These are phyloP conservation scores for Penicillium sp. DNA, from an alignment of 2,329 filamentous ascomycete genomes.

Conservation along the genomic window DNA sequence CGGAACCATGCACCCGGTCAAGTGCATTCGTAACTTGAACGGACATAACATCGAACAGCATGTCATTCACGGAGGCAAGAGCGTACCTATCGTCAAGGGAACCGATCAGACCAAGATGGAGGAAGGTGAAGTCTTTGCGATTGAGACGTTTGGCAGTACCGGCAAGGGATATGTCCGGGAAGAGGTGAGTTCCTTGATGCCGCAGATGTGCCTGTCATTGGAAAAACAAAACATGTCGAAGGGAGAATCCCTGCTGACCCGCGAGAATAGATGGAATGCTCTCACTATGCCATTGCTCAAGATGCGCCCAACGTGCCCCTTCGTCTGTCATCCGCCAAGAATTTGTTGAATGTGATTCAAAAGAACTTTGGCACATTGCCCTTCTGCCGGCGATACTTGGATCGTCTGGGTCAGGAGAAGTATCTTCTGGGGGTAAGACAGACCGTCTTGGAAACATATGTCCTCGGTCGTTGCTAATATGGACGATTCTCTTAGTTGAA, in stretches of 20 bases:
- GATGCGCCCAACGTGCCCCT: constrained; percentile 72
- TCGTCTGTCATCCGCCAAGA: constrained; percentile 74
- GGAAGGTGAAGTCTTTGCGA: constrained; percentile 90
- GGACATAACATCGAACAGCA: constrained; percentile 87
- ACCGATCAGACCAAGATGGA: constrained; percentile 93
- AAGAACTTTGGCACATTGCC: constrained; percentile 94
- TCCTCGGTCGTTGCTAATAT: not conserved
- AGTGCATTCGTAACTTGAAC: constrained; percentile 79
- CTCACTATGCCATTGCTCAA: constrained; percentile 72
- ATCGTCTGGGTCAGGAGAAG: constrained; percentile 89
- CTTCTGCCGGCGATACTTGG: constrained; percentile 84
- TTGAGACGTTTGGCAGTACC: constrained; percentile 92
- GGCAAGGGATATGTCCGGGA: constrained; percentile 83
- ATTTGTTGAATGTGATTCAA: constrained; percentile 79
- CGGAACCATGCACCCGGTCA: constrained; percentile 71
- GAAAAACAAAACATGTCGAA: no score
- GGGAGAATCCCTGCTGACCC: no score
- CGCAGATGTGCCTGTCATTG: no score
- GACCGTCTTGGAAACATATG: not conserved
- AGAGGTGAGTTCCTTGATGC: constrained; percentile 54
- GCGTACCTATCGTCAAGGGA: constrained; percentile 87
- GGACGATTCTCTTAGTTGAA: constrained; percentile 59
- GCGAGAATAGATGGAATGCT: constrained; percentile 60
- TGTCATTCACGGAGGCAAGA: constrained; percentile 85
- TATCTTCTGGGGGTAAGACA: constrained; percentile 74